A percentile compares a stretch with the other conserved stretches of the same genome.
Evolutionary conservation across 495 filamentous ascomycete genomes (phyloP).

Genomic region (Xylaria telfairii): DNA sequence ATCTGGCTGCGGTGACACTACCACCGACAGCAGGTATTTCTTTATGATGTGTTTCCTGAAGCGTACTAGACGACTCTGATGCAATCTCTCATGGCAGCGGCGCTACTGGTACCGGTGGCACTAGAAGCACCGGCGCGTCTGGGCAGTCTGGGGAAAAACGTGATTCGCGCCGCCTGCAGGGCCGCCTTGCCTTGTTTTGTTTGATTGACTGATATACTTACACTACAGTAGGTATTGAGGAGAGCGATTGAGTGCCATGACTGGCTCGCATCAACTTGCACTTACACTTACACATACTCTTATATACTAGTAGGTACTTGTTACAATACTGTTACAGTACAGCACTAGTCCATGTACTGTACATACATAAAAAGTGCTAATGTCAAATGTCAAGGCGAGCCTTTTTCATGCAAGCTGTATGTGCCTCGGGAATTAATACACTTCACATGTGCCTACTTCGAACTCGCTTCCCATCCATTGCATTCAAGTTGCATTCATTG

Average conservation of each 20-base stretch:
- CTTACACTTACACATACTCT: too few relatives aligned
- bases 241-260: not conserved
- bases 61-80: not conserved
- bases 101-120: slow-evolving; percentile 7
- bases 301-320: too few relatives aligned
- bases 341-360: not conserved
- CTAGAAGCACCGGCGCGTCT: slow-evolving; percentile 21
- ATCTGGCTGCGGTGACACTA: slow-evolving; percentile 8
- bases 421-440: not conserved
- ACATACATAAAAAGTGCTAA: not conserved
- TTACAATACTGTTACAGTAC: too few relatives aligned
- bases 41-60: slow-evolving; percentile 5
- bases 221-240: too few relatives aligned
- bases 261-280: not conserved
- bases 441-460: too few relatives aligned
- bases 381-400: not conserved
- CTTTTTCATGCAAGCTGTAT: not conserved
- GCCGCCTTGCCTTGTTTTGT: slow-evolving; percentile 23
- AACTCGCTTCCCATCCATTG: not conserved
- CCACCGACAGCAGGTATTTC: too few relatives aligned
- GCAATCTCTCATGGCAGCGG: not conserved
- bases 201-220: not conserved
- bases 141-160: slow-evolving; percentile 29
- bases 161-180: slow-evolving; percentile 26
- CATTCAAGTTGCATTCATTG: too few relatives aligned